Conservation (phyloP, 2,329 filamentous ascomycete species). For the Paramyrothecium sp. region DNA sequence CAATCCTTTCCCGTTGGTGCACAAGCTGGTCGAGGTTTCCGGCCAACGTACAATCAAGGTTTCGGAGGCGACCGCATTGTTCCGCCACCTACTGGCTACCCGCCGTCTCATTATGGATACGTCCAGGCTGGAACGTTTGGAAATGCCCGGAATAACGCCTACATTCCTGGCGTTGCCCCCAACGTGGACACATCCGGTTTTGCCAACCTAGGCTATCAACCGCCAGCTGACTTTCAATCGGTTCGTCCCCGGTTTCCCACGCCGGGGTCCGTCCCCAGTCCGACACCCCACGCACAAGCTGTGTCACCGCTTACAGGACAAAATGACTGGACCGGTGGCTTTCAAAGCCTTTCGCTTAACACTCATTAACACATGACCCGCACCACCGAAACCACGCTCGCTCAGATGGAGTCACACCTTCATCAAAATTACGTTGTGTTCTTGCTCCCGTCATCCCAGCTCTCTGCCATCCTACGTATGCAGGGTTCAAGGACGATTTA, state of each 20-base stretch:
- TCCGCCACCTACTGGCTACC: slow-evolving; percentile 31
- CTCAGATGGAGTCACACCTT: too few species aligned
- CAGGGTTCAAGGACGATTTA: too few species aligned
- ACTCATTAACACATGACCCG: slow-evolving; percentile 40
- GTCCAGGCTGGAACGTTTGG: slow-evolving; percentile 28
- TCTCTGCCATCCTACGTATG: too few species aligned
- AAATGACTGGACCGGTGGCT: slow-evolving; percentile 61
- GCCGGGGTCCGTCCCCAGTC: slow-evolving; percentile 33
- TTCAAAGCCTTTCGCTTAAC: slow-evolving; percentile 73
- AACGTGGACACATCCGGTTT: slow-evolving; percentile 24
- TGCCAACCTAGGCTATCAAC: slow-evolving; percentile 27
- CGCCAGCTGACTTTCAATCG: slow-evolving; percentile 41
- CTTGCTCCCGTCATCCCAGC: too few species aligned
- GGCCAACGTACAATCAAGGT: slow-evolving; percentile 37
- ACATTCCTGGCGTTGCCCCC: slow-evolving; percentile 22
- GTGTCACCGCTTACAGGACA: slow-evolving; percentile 40
- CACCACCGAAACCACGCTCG: too few species aligned
- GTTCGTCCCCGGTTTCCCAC: slow-evolving; percentile 47
- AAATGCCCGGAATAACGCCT: slow-evolving; percentile 26
- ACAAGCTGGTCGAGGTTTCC: slow-evolving; percentile 40
- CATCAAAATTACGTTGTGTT: too few species aligned
- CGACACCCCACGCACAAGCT: slow-evolving; percentile 32
- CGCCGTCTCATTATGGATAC: slow-evolving; percentile 34
- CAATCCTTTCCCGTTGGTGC: slow-evolving; percentile 33
- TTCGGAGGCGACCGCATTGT: slow-evolving; percentile 42